Percentiles rank a stretch among this genome's conserved stretches.
These are phyloP conservation scores for Dendrobium catenatum DNA, from an alignment of 106 monocot species.

Conservation along the genomic window DNA sequence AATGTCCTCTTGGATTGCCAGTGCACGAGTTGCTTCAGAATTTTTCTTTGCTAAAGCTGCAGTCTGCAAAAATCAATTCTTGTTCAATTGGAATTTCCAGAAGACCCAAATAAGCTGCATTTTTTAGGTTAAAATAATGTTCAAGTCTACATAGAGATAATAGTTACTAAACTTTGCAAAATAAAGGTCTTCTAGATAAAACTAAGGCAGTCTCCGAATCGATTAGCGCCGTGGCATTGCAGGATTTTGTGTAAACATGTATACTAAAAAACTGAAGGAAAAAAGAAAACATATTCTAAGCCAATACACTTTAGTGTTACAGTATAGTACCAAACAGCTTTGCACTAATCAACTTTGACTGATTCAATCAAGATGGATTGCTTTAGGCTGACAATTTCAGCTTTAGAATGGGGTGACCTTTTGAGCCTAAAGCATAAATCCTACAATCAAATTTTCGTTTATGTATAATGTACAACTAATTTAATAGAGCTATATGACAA, in stretches of 20 bases:
- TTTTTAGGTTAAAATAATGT: background rate
- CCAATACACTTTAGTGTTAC: background rate
- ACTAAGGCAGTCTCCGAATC: background rate
- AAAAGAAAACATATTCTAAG: background rate
- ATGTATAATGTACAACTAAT: background rate
- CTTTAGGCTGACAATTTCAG: background rate
- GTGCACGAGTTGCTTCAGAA: slow-evolving; percentile 72
- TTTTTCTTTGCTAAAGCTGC: slow-evolving; percentile 79
- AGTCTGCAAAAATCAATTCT: slow-evolving; percentile 37
- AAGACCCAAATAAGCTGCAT: background rate
- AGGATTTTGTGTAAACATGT: background rate
- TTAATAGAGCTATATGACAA: background rate
- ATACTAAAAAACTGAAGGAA: background rate
- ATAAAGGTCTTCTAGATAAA: background rate
- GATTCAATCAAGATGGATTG: background rate
- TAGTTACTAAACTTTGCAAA: background rate
- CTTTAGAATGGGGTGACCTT: background rate
- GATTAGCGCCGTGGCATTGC: background rate
- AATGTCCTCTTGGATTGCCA: slow-evolving; percentile 77
- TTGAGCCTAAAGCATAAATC: background rate
- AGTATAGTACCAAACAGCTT: background rate
- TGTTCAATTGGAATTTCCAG: background rate
- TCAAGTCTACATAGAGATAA: background rate
- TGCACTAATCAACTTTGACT: background rate
- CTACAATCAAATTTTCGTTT: background rate